Percentiles rank a stretch among this genome's conserved stretches.
Conservation (phyloP, 768 basidiomycete genomes). For the Suillus fuscotomentosus region DNA sequence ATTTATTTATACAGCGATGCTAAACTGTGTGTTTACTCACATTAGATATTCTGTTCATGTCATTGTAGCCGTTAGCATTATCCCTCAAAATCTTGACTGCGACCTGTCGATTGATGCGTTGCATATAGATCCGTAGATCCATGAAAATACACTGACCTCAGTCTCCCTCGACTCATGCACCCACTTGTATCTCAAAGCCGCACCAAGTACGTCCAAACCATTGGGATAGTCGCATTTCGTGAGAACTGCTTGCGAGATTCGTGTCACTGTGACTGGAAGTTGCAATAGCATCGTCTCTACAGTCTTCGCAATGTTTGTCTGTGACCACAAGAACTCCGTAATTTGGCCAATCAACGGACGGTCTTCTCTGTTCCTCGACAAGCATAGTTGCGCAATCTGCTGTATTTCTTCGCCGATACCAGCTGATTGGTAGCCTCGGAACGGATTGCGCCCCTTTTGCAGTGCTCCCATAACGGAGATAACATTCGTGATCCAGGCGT, state of each 20-base stretch:
- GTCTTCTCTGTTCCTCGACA: accelerated
- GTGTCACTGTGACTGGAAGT: background rate
- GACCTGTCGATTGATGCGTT: background rate
- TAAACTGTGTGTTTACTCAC: background rate
- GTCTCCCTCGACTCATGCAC: background rate
- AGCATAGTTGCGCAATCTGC: background rate
- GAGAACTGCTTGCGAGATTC: background rate
- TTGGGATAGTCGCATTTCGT: no score
- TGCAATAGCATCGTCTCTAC: background rate
- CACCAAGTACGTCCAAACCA: background rate
- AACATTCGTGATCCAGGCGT: accelerated
- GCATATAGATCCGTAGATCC: no score
- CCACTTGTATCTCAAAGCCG: background rate
- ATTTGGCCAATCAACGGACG: background rate
- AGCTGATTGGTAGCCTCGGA: no score
- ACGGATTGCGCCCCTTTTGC: accelerated
- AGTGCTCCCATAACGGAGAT: accelerated
- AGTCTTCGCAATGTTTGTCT: background rate
- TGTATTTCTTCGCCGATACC: background rate
- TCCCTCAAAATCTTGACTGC: background rate
- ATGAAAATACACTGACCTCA: background rate
- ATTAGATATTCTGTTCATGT: background rate
- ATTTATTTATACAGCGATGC: background rate
- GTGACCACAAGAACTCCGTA: no score
- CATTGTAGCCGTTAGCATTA: background rate